Evolutionary conservation across 176 grass and related monocot species (phyloP), one percentile per base, ranked within the genome.

Genomic region (Guadua angustifolia): DNA sequence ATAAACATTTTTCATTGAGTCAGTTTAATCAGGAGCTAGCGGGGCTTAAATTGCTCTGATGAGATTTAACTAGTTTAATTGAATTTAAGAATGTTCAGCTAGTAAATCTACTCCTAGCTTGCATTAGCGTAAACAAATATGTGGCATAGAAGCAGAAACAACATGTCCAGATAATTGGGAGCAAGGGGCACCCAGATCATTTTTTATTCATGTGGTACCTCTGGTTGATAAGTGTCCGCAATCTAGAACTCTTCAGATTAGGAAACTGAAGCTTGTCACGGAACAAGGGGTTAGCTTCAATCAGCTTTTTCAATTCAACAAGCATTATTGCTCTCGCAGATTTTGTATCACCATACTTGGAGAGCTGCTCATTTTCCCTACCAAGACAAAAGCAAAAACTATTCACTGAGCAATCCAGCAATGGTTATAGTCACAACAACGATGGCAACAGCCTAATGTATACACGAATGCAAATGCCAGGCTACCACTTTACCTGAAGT

Each of bases 341-440:
- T 78, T 98, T 98, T 84, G 95, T 98, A 88, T 98, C 95, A 6
- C 95, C 95, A n/a, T 98, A 98, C 84, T 98, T 98, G 15, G 95
- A 98, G 52, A 98, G 93, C 80, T 98, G 95, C 50, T 98, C 95
- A 83, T 98, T 98, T 89, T 98, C 93, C 84, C 95, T 98, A 78
- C 39, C 29, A 85, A 80, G 62, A 62, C 38, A 88, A 59, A 72
- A 74, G 29, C 32, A 64, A 4, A 85, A 79, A 36, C 18, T 35
- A 42, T 59, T 46, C 67, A 79, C 35, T 73, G 50, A 78, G 60
- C 71, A 79, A 57, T 71, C 42, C 79, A 86, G 22, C 16, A 58
- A 47, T 17, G 22, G 2, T 43, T 78, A 82, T 42, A 60, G 12
- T 35, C 36, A 73, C 33, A 75, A 26, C 15, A 84, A 74, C 45